Evolutionary conservation across 257 asterid species (phyloP), one percentile per base, ranked within the genome.

Genomic region (Leptodermis oblonga): DNA sequence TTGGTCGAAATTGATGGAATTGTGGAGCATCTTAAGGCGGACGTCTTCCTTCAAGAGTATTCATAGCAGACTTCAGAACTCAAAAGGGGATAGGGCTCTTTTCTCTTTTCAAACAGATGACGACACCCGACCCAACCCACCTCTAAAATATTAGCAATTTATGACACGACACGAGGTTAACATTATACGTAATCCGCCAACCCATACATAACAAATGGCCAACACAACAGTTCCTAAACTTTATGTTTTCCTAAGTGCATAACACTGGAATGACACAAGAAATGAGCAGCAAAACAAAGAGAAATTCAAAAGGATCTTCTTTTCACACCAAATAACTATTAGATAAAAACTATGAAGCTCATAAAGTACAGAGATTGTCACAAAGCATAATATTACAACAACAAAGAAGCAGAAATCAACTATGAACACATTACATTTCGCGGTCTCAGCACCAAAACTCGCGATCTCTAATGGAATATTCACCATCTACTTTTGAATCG

Each of bases 381-480:
- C 51, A 65, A 30, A 13, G 30, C 59, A 64, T 28, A 30, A 1
- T 33, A 59, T 23, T 25, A 54, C 68, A n/a, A 43, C 52, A 73
- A 60, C 33, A 62, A 58, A 62, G 62, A 34, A 18, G 30, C 33
- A n/a, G 37, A 42, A 20, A 53, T 2, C 18, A 20, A 7, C 55
- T 20, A 9, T 7, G 7, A 6, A 20, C 17, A 36, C 7, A 28
- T 30, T n/a, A n/a, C n/a, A n/a, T n/a, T n/a, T n/a, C n/a, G n/a
- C n/a, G 25, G 45, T n/a, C n/a, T 61, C 66, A 61, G 46, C 66
- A 61, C 66, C 66, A 61, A 61, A 82, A 84, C 72, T 93, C 97
- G 11, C 79, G 77, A 79, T 90, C 70, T 46, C 71, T 82, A n/a
- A 90, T 76, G 14, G 90, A 79, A 79, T 77, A 77, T 43, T 67